Base-by-base conservation (phyloP, 2,329 filamentous ascomycete genomes). In the Fusarium sp. region DNA sequence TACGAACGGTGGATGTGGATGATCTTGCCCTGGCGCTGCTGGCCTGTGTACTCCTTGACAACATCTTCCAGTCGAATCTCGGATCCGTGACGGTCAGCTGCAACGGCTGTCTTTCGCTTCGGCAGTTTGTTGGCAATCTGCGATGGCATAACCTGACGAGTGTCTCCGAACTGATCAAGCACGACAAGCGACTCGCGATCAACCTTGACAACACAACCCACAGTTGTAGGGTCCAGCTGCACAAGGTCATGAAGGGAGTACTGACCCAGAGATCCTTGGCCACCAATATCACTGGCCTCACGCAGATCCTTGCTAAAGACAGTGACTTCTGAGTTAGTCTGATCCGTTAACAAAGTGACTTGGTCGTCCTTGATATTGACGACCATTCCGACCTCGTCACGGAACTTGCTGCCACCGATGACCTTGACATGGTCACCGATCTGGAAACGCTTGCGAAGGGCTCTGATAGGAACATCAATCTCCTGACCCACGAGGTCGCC, bases 401-500 rank as follows among this genome's bases (percentile, higher is more conserved):
- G 88, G 76, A 93, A 98, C 70, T 92, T 91, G 79, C 93, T 97
- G 35, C 93, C 94, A 52, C 95, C 94, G 74, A 97, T 96, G 68
- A 99, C 95, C 80, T 98, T 98, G 80, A 99, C 95, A 73, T 99
- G 95, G 72, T 99, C 95, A 81, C 95, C 95, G 61, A 93, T 85
- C 65, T 86, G 88, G 84, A 99, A 99, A 28, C 92, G 87, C 78
- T 99, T 99, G 55, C 95, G 91, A 25, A 99, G 83, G 40, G 92
- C 91, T 77, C 95, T 96, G 62, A 93, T 90, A 1, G 95, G 95
- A 10, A 96, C 93, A 74, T 98, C 94, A 41, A 99, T 95, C 6
- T 85, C 88, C 74, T 96, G 91, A 9, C 93, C 94, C 47, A 81
- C 82, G 26, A 98, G 82, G 36, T 91, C 89, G 42, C 95, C 95